Evolutionary conservation across 1,284 basidiomycete genomes (phyloP).

Genomic region (Trametes pubescens): DNA sequence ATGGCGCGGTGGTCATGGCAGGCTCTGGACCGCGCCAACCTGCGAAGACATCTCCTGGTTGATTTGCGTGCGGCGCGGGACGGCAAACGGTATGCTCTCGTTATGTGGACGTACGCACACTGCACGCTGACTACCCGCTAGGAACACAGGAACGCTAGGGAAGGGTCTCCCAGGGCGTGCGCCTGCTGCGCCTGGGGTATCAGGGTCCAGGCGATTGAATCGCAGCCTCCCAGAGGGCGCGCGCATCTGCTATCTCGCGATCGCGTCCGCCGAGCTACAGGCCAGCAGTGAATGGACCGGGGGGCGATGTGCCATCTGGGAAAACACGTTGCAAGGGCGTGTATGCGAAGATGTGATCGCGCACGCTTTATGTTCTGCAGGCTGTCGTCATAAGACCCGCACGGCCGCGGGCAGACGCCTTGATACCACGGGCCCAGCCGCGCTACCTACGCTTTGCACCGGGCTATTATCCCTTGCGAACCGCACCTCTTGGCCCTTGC

Average conservation of each 20-base stretch:
- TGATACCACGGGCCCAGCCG: constrained; percentile 23
- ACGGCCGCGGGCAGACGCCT: constrained; percentile 21
- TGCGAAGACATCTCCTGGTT: constrained; percentile 18
- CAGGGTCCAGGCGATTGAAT: constrained; percentile 11
- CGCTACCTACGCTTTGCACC: constrained; percentile 23
- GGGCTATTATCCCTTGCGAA: constrained; percentile 16
- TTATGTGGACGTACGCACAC: constrained; percentile 30
- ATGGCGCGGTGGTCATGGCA: constrained; percentile 15
- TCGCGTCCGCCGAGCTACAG: constrained; percentile 24
- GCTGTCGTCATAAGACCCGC: constrained; percentile 44
- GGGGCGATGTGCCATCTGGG: constrained; percentile 35
- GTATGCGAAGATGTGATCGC: constrained; percentile 31
- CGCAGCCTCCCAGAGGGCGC: constrained; percentile 18
- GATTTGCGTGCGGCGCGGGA: constrained; percentile 14
- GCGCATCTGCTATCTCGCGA: constrained; percentile 30
- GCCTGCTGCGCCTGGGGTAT: constrained; percentile 2
- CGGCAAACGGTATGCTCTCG: constrained; percentile 22
- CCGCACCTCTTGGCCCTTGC: constrained; percentile 12
- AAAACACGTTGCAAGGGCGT: constrained; percentile 34
- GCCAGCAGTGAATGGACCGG: constrained; percentile 26
- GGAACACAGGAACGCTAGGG: constrained; percentile 25
- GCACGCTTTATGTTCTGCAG: constrained; percentile 30
- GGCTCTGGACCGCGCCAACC: constrained; percentile 28
- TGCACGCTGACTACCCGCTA: constrained; percentile 29
- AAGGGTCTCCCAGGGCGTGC: constrained; percentile 6